Base-by-base conservation (phyloP, 2,329 filamentous ascomycete genomes). In the Xylogone sp. region DNA sequence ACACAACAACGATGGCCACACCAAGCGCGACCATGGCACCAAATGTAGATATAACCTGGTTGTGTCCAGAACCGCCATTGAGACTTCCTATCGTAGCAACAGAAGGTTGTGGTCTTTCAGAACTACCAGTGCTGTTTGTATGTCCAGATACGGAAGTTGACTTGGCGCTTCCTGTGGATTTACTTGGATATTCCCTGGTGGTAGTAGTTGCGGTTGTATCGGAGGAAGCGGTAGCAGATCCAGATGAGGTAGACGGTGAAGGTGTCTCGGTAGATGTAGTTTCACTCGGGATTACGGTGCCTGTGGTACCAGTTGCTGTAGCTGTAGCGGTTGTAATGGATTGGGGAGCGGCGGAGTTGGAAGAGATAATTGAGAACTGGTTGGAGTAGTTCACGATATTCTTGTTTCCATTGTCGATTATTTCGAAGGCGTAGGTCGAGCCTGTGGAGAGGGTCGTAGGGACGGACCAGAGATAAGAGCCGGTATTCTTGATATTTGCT, bases 311-410 rank as follows among this genome's bases (percentile, higher is more conserved):
- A 6, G 24, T 27, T 24, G n/a, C 42, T 18, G 48, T 43, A 42
- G 48, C 24, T 27, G 24, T 27, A 27, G 44, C 45, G 39, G 51
- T 22, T 21, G 44, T 31, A n/a, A 43, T 22, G 8, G 49, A 21
- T 16, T 13, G 49, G 42, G 16, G 44, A 46, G 53, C 34, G 22
- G 48, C 43, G 31, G 59, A 54, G 45, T 54, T 59, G 44, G 57
- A 48, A 12, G 61, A 62, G 19, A 48, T 39, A 52, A 65, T 58
- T 39, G 48, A 29, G 53, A 65, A 65, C 52, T 59, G 57, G 31
- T 29, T 29, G 31, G 61, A 62, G 53, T 63, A 65, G 54, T 62
- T 63, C 9, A 50, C 49, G 3, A 58, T 53, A 18, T 47, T 50
- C n/a, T 45, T 48, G 49, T 63, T 58, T 9, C 22, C 50, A 39